These are phyloP conservation scores for Neurospora tetraspora DNA, from an alignment of 495 filamentous ascomycete genomes.

Conservation along the genomic window DNA sequence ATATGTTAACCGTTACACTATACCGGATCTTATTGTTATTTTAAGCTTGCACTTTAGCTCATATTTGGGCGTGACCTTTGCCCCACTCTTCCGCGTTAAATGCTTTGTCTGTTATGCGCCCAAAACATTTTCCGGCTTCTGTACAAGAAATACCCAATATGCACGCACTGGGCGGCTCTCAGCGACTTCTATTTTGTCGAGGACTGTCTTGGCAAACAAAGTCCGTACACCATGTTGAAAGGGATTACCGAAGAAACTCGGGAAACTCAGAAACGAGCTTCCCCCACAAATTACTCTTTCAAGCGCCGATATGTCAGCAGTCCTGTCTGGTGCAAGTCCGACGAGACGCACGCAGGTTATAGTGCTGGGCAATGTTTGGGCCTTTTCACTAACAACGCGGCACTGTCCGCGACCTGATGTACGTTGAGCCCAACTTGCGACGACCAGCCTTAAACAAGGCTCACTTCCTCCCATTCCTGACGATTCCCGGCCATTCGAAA, in stretches of 20 bases:
- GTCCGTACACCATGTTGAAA: not conserved
- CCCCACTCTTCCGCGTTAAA: not conserved
- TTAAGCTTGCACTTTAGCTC: not conserved
- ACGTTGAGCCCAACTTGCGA: not conserved
- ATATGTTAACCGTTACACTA: slow-evolving; percentile 42
- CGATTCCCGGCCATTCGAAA: not conserved
- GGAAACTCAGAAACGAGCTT: no score
- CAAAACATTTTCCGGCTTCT: not conserved
- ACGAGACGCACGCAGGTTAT: no score
- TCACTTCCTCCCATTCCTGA: not conserved
- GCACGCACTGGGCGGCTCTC: not conserved
- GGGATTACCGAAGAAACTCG: not conserved
- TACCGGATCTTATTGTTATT: slow-evolving; percentile 19
- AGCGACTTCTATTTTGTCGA: not conserved
- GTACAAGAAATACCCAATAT: not conserved
- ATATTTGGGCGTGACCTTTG: not conserved
- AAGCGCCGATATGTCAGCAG: no score
- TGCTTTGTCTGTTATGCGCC: not conserved
- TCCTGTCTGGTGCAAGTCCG: no score
- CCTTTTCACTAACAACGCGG: no score
- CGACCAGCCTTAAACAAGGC: not conserved
- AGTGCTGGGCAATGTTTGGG: no score
- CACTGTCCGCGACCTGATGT: no score
- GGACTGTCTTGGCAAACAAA: not conserved
- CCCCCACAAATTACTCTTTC: no score